These are phyloP conservation scores for Pichia terricola DNA, from an alignment of 1,139 yeast genomes.

Conservation along the genomic window DNA sequence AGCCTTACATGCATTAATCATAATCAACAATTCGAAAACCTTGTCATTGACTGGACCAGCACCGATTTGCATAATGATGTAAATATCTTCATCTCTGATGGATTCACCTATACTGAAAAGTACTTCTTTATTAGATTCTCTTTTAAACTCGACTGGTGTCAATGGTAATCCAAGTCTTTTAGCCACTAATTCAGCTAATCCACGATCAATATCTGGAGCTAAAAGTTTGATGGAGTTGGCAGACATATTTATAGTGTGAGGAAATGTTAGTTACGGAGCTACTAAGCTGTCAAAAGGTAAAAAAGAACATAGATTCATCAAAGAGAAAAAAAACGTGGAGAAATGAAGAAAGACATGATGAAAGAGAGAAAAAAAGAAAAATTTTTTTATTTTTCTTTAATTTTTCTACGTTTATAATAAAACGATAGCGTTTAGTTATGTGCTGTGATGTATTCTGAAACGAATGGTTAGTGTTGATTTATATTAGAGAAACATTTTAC, in stretches of 20 bases:
- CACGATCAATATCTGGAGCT: constrained; percentile 84
- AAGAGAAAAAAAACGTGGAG: no score
- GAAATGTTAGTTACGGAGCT: no score
- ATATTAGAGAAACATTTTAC: no score
- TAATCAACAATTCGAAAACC: constrained; percentile 76
- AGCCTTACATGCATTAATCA: constrained; percentile 91
- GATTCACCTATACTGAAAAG: constrained; percentile 91
- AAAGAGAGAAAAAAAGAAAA: no score
- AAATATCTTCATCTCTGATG: constrained; percentile 93
- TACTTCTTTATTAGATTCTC: constrained; percentile 79
- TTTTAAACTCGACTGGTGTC: constrained; percentile 55
- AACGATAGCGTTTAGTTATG: no score
- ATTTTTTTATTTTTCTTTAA: no score
- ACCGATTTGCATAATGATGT: constrained; percentile 81
- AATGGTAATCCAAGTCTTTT: constrained; percentile 50
- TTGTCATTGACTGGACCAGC: constrained; percentile 87
- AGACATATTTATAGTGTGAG: constrained; percentile 35
- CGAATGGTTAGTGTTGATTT: no score
- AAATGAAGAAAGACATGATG: no score
- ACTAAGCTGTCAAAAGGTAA: no score
- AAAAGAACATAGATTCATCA: no score
- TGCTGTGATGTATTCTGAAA: no score
- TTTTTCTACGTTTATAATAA: no score
- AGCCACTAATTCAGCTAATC: constrained; percentile 80
- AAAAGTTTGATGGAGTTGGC: constrained; percentile 79